Conservation (phyloP, 116 monocot species). For the Zostera marina region DNA sequence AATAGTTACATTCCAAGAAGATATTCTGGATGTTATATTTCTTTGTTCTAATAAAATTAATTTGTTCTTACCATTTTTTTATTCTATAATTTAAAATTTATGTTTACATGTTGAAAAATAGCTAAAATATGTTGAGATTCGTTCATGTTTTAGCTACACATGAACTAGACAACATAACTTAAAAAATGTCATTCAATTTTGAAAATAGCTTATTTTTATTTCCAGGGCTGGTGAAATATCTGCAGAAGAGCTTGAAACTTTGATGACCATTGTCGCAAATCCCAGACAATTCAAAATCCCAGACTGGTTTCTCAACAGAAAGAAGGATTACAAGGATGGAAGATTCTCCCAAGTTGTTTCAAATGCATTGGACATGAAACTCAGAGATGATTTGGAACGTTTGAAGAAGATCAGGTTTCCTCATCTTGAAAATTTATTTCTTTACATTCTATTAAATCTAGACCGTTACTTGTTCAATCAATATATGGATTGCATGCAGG, state of each 20-base stretch:
- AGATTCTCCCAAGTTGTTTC: constrained; percentile 17
- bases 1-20: too few species aligned
- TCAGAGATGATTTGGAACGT: constrained; percentile 20
- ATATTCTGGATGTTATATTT: too few species aligned
- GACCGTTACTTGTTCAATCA: neutral
- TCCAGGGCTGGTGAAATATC: constrained; percentile 15
- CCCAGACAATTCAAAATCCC: constrained; percentile 19
- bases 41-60: too few species aligned
- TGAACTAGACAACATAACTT: too few species aligned
- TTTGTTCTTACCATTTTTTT: too few species aligned
- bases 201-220: neutral
- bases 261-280: constrained; percentile 14
- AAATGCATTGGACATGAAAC: constrained; percentile 18
- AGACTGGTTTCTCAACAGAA: constrained; percentile 20
- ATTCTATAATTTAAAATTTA: too few species aligned
- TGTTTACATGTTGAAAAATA: too few species aligned
- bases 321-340: constrained; percentile 22
- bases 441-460: neutral
- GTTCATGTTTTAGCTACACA: too few species aligned
- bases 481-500: constrained; percentile 6
- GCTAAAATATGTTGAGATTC: too few species aligned
- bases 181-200: neutral
- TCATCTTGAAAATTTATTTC: neutral
- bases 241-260: constrained; percentile 12
- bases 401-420: constrained; percentile 18